These are phyloP conservation scores for Coniochaeta prunicola DNA, from an alignment of 2,329 filamentous ascomycete species.

Conservation along the genomic window DNA sequence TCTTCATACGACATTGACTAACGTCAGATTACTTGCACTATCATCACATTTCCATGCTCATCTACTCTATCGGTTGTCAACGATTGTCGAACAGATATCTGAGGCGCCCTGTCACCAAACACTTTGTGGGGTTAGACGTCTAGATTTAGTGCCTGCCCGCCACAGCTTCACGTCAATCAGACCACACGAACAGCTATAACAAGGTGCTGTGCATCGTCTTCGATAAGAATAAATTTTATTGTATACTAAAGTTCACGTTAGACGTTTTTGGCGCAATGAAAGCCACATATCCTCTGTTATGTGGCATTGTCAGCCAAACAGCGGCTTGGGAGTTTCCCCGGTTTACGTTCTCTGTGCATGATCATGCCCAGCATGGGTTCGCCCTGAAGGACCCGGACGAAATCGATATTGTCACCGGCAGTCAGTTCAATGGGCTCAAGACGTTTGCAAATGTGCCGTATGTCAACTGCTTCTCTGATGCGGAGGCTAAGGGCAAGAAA, in stretches of 20 bases:
- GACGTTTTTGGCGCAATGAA: not conserved
- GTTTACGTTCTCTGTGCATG: not conserved
- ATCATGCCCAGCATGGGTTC: not conserved
- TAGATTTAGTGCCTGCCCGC: no score
- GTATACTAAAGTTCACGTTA: not conserved
- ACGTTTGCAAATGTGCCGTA: constrained; percentile 57
- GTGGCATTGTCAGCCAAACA: not conserved
- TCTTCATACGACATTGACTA: no score
- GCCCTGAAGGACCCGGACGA: constrained; percentile 16
- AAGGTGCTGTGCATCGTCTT: not conserved
- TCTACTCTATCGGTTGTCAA: no score
- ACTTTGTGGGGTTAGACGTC: no score
- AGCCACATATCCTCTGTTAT: not conserved
- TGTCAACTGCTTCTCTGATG: constrained; percentile 51
- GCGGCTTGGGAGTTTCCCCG: constrained; percentile 3
- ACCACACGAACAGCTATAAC: no score
- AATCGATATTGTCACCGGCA: constrained; percentile 32
- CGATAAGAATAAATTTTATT: not conserved
- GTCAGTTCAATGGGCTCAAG: constrained; percentile 47
- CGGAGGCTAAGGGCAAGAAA: constrained; percentile 29
- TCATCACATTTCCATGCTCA: no score
- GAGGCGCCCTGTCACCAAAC: no score
- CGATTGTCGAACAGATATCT: no score
- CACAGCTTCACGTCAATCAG: no score
- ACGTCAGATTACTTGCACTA: no score